Conservation (phyloP, 2,329 filamentous ascomycete genomes). For the Fusarium piperis region DNA sequence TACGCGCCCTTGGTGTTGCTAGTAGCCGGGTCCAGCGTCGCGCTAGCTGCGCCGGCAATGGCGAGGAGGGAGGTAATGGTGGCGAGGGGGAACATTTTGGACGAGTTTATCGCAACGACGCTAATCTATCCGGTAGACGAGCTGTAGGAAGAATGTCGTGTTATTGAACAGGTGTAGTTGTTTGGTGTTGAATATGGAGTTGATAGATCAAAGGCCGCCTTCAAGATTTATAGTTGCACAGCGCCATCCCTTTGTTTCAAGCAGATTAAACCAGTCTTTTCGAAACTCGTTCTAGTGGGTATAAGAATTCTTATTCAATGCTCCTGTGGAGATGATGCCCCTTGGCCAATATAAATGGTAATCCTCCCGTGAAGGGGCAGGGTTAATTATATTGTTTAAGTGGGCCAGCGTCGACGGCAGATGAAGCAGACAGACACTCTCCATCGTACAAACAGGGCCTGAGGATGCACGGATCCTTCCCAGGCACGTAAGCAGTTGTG, state of each 20-base stretch:
- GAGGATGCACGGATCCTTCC: not conserved
- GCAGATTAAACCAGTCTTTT: conserved; percentile 17
- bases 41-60: conserved; percentile 29
- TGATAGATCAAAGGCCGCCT: not conserved
- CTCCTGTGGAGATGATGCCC: not conserved
- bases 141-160: not conserved
- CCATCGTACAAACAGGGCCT: not conserved
- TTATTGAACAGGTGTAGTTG: not conserved
- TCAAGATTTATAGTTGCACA: conserved; percentile 9
- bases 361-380: not conserved
- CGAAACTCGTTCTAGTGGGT: conserved; percentile 22
- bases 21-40: conserved; percentile 37
- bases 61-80: conserved; percentile 35
- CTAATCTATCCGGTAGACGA: not conserved
- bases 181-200: not conserved
- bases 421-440: not conserved
- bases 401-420: not conserved
- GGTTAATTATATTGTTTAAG: not conserved
- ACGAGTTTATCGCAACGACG: not conserved
- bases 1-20: conserved; percentile 41
- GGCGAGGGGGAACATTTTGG: conserved; percentile 34
- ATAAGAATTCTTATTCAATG: not conserved
- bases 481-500: conserved; percentile 2
- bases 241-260: conserved; percentile 17
- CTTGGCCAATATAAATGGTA: not conserved